Evolutionary conservation across 768 basidiomycete genomes (phyloP).

Genomic region (Rubroboletus satanas): DNA sequence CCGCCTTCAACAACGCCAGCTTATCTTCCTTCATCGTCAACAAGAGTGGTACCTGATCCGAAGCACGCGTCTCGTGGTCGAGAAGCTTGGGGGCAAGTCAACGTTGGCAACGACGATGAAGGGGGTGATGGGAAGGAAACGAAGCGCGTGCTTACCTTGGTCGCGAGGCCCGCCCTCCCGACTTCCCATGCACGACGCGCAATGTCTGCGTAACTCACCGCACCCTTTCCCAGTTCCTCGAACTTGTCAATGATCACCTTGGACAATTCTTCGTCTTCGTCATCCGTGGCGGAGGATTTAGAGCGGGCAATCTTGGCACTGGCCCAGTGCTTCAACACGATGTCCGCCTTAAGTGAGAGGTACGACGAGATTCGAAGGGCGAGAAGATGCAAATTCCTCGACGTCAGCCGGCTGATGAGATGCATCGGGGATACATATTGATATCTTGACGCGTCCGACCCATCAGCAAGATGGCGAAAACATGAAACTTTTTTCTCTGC

Average conservation of each 20-base stretch:
- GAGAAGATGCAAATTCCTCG: constrained; percentile 86
- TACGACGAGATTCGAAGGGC: constrained; percentile 87
- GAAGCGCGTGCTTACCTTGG: constrained; percentile 53
- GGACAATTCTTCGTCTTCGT: constrained; percentile 77
- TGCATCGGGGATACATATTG: constrained; percentile 74
- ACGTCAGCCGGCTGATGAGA: constrained; percentile 77
- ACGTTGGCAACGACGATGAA: not conserved
- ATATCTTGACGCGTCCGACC: constrained; percentile 56
- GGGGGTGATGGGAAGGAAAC: not conserved
- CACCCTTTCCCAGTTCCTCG: constrained; percentile 67
- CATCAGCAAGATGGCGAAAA: constrained; percentile 2
- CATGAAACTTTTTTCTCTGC: constrained; percentile 20
- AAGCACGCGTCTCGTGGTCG: constrained; percentile 85
- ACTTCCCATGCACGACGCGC: constrained; percentile 91
- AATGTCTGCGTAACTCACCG: constrained; percentile 92
- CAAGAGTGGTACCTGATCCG: constrained; percentile 91
- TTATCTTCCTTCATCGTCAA: constrained; percentile 93
- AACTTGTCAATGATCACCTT: constrained; percentile 87
- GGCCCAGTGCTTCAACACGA: constrained; percentile 94
- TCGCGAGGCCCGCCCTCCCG: constrained; percentile 75
- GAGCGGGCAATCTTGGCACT: constrained; percentile 83
- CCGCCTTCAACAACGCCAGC: constrained; percentile 81
- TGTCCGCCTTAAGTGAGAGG: constrained; percentile 77
- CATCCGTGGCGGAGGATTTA: constrained; percentile 54
- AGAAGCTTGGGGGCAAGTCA: constrained; percentile 52